Conservation (phyloP, 129 eudicot genomes). For the Pulicaria dysenterica region DNA sequence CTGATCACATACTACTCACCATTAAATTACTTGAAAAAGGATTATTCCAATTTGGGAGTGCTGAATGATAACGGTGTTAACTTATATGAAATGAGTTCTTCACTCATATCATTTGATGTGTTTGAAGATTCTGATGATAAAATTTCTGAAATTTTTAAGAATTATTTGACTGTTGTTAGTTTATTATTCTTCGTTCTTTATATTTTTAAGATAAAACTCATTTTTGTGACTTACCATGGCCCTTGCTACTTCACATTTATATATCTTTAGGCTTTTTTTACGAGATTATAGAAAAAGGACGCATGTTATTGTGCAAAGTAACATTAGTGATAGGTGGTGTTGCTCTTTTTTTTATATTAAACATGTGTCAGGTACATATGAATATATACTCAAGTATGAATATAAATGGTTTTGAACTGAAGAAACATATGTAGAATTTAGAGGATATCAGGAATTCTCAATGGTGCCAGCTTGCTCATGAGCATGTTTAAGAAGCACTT, state of each 20-base stretch:
- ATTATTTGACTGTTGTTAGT: background rate
- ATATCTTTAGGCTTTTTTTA: background rate
- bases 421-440: constrained; percentile 2
- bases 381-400: background rate
- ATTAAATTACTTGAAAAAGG: background rate
- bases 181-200: background rate
- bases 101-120: background rate
- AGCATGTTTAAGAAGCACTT: background rate
- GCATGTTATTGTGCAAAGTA: constrained; percentile 7
- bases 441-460: background rate
- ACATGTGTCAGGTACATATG: background rate
- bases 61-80: background rate
- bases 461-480: background rate
- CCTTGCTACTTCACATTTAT: background rate
- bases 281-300: background rate
- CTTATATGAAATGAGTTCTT: background rate
- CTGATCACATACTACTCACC: background rate
- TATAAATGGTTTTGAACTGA: background rate
- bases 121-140: background rate
- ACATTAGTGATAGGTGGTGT: background rate
- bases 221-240: constrained; percentile 2
- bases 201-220: background rate
- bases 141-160: background rate
- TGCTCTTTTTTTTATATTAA: background rate
- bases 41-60: background rate